A percentile compares a stretch with the other conserved stretches of the same genome.
Conservation (phyloP, 164 flowering plant species). For the Vitis riparia region DNA sequence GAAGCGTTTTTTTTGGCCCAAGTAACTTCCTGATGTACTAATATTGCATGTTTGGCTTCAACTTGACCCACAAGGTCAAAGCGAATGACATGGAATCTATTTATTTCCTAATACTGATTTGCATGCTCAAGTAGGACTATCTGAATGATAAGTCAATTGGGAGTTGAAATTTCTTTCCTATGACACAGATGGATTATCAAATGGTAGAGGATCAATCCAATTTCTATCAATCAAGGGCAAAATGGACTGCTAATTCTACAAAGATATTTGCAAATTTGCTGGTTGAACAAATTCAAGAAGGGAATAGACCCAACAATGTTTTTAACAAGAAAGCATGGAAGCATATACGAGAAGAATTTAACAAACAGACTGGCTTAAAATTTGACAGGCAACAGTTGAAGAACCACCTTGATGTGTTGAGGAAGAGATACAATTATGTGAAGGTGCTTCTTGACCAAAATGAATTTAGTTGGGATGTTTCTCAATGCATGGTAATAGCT, state of each 20-base stretch:
- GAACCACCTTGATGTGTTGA: constrained; percentile 9
- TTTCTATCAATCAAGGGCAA: neutral
- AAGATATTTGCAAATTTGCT: constrained; percentile 6
- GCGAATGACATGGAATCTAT: no score
- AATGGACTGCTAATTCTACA: neutral
- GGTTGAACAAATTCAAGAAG: constrained; percentile 1
- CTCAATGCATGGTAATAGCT: neutral
- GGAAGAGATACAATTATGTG: constrained; percentile 3
- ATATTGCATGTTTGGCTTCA: no score
- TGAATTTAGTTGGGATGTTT: constrained; percentile 1
- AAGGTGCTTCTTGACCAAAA: constrained; percentile 1
- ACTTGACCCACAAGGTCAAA: no score
- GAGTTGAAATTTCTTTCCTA: neutral
- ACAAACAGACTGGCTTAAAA: neutral
- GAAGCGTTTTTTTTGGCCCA: no score
- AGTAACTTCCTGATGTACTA: no score
- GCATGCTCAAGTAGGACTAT: no score
- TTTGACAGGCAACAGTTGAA: constrained; percentile 5
- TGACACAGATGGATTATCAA: neutral
- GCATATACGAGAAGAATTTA: neutral
- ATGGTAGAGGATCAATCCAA: neutral
- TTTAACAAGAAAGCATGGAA: constrained; percentile 4
- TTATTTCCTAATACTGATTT: no score
- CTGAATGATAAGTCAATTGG: neutral
- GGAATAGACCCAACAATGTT: constrained; percentile 1